Evolutionary conservation across 2,329 filamentous ascomycete species (phyloP).

Genomic region (Bipolaris zeicola): DNA sequence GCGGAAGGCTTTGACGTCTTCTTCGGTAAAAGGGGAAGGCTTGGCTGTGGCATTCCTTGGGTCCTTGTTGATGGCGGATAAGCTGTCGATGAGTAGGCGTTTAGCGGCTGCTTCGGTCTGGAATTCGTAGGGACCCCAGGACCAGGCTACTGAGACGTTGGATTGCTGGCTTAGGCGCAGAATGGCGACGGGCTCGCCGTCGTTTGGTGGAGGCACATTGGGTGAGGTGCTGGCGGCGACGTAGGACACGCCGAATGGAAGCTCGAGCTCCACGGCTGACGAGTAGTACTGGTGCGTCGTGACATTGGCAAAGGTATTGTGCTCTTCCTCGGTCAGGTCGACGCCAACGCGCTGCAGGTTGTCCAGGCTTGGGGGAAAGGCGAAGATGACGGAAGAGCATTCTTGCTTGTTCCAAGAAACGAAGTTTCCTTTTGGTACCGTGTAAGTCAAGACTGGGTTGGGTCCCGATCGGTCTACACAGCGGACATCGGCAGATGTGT

Average conservation of each 20-base stretch:
- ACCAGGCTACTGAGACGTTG: slow-evolving; percentile 45
- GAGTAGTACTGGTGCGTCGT: slow-evolving; percentile 47
- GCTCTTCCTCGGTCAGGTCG: slow-evolving; percentile 42
- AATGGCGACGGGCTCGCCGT: slow-evolving; percentile 43
- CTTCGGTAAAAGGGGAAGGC: slow-evolving; percentile 23
- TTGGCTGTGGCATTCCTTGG: slow-evolving; percentile 38
- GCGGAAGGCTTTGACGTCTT: slow-evolving; percentile 41
- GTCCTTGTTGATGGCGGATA: slow-evolving; percentile 46
- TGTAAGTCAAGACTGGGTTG: slow-evolving; percentile 43
- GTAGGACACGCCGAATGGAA: slow-evolving; percentile 47
- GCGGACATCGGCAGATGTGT: slow-evolving; percentile 41
- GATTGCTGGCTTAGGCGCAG: slow-evolving; percentile 38
- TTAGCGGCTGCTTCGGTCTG: slow-evolving; percentile 35
- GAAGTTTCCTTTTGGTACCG: slow-evolving; percentile 33
- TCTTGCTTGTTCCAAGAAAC: slow-evolving; percentile 42
- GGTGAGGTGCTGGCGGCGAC: slow-evolving; percentile 33
- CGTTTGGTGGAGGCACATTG: slow-evolving; percentile 39
- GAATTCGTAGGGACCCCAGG: slow-evolving; percentile 46
- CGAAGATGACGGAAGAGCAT: slow-evolving; percentile 45
- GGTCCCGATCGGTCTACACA: slow-evolving; percentile 45
- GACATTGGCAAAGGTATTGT: slow-evolving; percentile 41
- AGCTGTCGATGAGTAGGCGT: slow-evolving; percentile 36
- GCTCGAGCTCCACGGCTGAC: slow-evolving; percentile 39
- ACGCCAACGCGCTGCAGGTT: slow-evolving; percentile 42
- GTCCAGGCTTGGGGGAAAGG: slow-evolving; percentile 43